Evolutionary conservation across 1,139 yeast genomes (phyloP).

Genomic region (Kodamaea derodonti): DNA sequence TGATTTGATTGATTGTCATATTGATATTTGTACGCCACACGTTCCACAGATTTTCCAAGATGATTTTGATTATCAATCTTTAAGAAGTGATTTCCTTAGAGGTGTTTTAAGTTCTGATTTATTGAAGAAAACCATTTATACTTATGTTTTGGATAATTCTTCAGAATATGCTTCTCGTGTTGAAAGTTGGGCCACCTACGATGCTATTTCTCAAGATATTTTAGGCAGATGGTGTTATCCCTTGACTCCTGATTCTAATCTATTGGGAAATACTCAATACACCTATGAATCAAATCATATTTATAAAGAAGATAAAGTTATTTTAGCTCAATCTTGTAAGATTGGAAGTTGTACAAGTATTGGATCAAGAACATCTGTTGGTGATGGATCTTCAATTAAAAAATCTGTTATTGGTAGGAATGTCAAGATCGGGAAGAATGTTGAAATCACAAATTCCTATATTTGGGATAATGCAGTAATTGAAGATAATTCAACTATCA

Average conservation of each 20-base stretch:
- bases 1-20: constrained; percentile 92
- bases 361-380: constrained; percentile 68
- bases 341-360: constrained; percentile 74
- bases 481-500: constrained; percentile 58
- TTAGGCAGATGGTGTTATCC: constrained; percentile 93
- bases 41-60: constrained; percentile 96
- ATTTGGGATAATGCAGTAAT: constrained; percentile 81
- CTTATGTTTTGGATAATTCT: constrained; percentile 63
- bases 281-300: constrained; percentile 79
- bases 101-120: constrained; percentile 91
- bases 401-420: constrained; percentile 81
- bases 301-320: constrained; percentile 78
- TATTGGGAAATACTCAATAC: constrained; percentile 67
- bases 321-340: constrained; percentile 88
- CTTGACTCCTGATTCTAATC: constrained; percentile 79
- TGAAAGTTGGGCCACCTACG: constrained; percentile 89
- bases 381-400: constrained; percentile 51
- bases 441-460: constrained; percentile 65
- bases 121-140: constrained; percentile 85
- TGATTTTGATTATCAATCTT: constrained; percentile 86
- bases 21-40: constrained; percentile 91
- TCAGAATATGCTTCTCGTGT: constrained; percentile 88
- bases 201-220: constrained; percentile 86
- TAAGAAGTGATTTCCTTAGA: constrained; percentile 82
- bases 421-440: constrained; percentile 80